These are phyloP conservation scores for Pichia nanzhaoensis DNA, from an alignment of 805 yeast species.

Conservation along the genomic window DNA sequence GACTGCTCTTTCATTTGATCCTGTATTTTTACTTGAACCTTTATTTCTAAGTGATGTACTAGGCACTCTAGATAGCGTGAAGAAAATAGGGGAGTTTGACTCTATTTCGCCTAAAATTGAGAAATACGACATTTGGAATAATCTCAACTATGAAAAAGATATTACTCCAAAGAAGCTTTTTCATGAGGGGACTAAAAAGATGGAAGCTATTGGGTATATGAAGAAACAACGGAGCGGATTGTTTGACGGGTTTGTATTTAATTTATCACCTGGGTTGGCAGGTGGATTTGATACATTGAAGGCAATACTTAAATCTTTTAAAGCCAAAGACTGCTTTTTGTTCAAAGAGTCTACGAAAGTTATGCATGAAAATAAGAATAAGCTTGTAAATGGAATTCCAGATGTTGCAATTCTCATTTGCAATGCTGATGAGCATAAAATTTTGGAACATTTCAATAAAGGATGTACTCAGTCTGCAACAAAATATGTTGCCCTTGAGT, in stretches of 20 bases:
- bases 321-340: constrained; percentile 25
- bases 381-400: neutral
- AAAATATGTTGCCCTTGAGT: constrained; percentile 40
- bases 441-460: constrained; percentile 26
- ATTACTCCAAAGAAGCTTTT: constrained; percentile 30
- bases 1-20: constrained; percentile 53
- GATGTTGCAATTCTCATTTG: constrained; percentile 11
- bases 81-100: constrained; percentile 23
- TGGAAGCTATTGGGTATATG: constrained; percentile 17
- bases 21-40: constrained; percentile 50
- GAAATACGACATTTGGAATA: constrained; percentile 24
- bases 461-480: constrained; percentile 15
- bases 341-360: constrained; percentile 18
- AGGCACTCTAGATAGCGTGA: constrained; percentile 27
- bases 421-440: constrained; percentile 25
- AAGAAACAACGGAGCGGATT: constrained; percentile 26
- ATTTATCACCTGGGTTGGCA: constrained; percentile 49
- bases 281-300: constrained; percentile 55
- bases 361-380: neutral
- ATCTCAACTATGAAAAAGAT: constrained; percentile 30
- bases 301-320: constrained; percentile 56
- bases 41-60: constrained; percentile 40
- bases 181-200: constrained; percentile 16
- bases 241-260: constrained; percentile 44
- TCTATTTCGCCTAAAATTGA: constrained; percentile 21